These are phyloP conservation scores for Ophiocordyceps sinensis DNA, from an alignment of 2,329 filamentous ascomycete species.

Conservation along the genomic window DNA sequence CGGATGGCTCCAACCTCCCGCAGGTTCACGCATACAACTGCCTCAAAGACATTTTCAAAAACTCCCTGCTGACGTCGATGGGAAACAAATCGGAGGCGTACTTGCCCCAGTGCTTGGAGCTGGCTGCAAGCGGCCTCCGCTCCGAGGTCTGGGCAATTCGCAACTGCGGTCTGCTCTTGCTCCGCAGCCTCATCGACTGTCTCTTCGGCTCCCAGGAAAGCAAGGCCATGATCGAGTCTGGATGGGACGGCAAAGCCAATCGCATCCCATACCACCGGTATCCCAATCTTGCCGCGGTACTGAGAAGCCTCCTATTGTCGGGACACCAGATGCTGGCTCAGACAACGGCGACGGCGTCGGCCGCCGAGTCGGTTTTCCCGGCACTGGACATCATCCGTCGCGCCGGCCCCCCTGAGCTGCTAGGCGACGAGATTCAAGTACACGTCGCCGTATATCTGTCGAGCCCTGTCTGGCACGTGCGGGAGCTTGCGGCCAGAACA, in stretches of 20 bases:
- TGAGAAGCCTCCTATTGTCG: constrained; percentile 46
- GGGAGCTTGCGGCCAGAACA: constrained; percentile 67
- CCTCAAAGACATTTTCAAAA: constrained; percentile 81
- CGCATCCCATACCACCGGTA: constrained; percentile 59
- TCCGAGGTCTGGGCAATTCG: constrained; percentile 86
- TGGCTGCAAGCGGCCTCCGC: constrained; percentile 68
- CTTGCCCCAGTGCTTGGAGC: constrained; percentile 56
- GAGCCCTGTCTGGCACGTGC: constrained; percentile 64
- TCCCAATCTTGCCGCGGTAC: constrained; percentile 46
- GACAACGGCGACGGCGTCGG: constrained; percentile 16
- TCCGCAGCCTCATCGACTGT: constrained; percentile 70
- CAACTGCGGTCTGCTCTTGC: constrained; percentile 81
- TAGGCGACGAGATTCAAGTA: constrained; percentile 38
- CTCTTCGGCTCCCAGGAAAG: constrained; percentile 64
- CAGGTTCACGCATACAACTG: constrained; percentile 95
- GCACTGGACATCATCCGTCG: constrained; percentile 69
- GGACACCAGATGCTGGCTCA: constrained; percentile 30
- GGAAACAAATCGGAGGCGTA: constrained; percentile 59
- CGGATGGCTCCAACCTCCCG: constrained; percentile 54
- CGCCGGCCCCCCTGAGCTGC: constrained; percentile 47
- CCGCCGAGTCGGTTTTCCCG: constrained; percentile 63
- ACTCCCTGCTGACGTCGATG: constrained; percentile 59
- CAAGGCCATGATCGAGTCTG: constrained; percentile 44
- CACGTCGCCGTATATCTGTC: constrained; percentile 48
- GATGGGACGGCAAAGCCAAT: constrained; percentile 49